Base-by-base conservation (phyloP, 179 eudicot genomes). In the Camellia oleifera region DNA sequence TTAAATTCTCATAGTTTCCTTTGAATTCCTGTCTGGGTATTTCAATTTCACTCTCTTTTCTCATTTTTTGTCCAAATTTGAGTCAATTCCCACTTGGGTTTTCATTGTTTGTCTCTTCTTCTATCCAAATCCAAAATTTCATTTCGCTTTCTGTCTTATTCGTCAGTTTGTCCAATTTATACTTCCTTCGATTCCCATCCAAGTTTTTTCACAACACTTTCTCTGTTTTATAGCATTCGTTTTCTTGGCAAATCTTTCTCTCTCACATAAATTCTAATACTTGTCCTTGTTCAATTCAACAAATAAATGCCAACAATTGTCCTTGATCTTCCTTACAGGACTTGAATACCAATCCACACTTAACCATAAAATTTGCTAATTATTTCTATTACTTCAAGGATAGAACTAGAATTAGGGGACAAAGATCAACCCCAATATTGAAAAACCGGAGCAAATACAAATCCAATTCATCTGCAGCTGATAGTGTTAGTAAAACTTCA, bases 381-480 rank as follows among this genome's bases (percentile, higher is more conserved):
- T 93, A 96, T 84, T 92, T 92, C 53, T 80, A 82, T 81, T 88
- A 87, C 65, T 90, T 93, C 48, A 89, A 85, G 79, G 89, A 87
- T 61, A 90, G 80, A 75, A 73, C 69, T 50, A 80, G 87, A 52
- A 69, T 77, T 13, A 90, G 88, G 74, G 83, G 72, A 1, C 89
- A 87, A 60, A 88, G 85, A 84, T 92, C 96, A 81, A 93, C 91
- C 15, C 94, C 97, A 40, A 87, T 83, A 72, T 45, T 92, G 6
- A 78, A 80, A 69, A 80, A 88, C 73, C 87, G 77, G 52, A 81
- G 77, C 82, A 82, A 82, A 64, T 84, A 88, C 0, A 80, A 81
- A 23, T 23, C 26, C 26, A 23, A 23, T 26, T 53, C 54, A 11
- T 86, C 89, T 0, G 85, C 80, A 5, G 70, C 46, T 64, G 88